Conservation (phyloP, 345 rosid genomes). For the Melaleuca alternifolia region DNA sequence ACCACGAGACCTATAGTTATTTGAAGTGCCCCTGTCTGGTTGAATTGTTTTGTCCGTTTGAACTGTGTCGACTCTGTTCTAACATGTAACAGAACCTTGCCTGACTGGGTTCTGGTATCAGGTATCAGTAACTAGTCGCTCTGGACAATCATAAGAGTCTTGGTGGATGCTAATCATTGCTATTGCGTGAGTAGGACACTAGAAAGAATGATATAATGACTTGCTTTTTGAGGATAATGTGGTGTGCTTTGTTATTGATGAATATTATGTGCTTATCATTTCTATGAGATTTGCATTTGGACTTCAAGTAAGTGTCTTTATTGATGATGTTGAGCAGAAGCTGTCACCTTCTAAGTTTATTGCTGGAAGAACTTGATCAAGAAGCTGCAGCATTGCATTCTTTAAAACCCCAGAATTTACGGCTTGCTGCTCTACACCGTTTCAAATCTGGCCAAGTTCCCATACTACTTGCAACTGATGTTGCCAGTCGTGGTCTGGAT, state of each 20-base stretch:
- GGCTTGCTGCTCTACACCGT: slow-evolving; percentile 70
- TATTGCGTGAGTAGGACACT: not conserved
- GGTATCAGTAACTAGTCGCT: not conserved
- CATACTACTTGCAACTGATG: slow-evolving; percentile 81
- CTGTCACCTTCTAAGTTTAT: slow-evolving; percentile 65
- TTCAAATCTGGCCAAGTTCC: slow-evolving; percentile 84
- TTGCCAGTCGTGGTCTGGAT: slow-evolving; percentile 94
- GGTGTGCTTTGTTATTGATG: not conserved
- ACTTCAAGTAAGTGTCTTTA: not conserved
- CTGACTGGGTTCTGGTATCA: not conserved
- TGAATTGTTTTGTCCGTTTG: not conserved
- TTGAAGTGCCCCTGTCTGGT: not conserved
- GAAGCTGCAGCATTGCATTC: slow-evolving; percentile 72
- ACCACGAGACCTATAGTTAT: not conserved
- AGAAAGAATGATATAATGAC: not conserved
- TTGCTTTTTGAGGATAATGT: not conserved
- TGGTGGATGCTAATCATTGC: not conserved
- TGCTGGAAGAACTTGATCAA: slow-evolving; percentile 83
- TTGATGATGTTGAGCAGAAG: slow-evolving; percentile 28
- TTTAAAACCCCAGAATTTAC: slow-evolving; percentile 59
- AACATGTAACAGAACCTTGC: not conserved
- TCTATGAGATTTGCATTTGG: not conserved
- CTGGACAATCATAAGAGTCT: not conserved
- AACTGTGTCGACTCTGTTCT: not conserved
- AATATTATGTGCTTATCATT: not conserved